Conservation (phyloP, 2,329 filamentous ascomycete genomes). For the Microascus cirrosus region DNA sequence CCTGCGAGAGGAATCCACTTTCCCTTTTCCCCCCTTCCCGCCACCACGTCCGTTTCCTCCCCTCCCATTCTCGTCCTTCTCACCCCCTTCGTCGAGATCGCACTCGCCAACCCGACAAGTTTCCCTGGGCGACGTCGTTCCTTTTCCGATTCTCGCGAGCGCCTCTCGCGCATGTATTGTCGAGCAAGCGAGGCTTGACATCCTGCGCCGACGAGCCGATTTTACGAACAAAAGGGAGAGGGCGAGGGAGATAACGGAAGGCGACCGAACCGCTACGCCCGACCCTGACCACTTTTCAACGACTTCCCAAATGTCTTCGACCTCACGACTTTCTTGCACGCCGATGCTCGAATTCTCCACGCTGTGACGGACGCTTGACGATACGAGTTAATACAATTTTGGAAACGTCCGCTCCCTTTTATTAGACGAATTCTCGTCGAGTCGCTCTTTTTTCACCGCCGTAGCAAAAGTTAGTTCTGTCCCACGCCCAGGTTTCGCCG, state of each 20-base stretch:
- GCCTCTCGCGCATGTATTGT: constrained; percentile 2
- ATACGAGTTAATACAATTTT: constrained; percentile 8
- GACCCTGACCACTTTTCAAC: not conserved
- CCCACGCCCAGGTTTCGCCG: not conserved
- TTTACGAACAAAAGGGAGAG: constrained; percentile 3
- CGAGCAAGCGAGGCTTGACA: not conserved
- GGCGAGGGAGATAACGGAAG: not conserved
- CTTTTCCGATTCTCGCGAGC: constrained; percentile 7
- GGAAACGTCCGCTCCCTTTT: constrained; percentile 2
- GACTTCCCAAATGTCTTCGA: constrained; percentile 1
- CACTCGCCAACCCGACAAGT: constrained; percentile 5
- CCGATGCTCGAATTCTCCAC: constrained; percentile 4
- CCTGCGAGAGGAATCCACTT: not conserved
- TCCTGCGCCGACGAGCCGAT: constrained; percentile 3
- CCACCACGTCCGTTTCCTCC: constrained; percentile 2
- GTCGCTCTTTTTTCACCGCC: constrained; percentile 30
- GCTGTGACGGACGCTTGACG: constrained; percentile 13
- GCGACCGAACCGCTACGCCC: constrained; percentile 2
- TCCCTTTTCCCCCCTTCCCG: constrained; percentile 4
- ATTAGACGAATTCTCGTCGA: constrained; percentile 33
- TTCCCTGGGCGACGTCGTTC: not conserved
- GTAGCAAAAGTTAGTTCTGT: constrained; percentile 8
- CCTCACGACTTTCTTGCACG: constrained; percentile 1
- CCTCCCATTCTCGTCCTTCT: constrained; percentile 2
- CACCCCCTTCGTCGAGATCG: constrained; percentile 3